Evolutionary conservation across 257 asterid species (phyloP), one percentile per base, ranked within the genome.

Genomic region (Ajuga chamaepitys): DNA sequence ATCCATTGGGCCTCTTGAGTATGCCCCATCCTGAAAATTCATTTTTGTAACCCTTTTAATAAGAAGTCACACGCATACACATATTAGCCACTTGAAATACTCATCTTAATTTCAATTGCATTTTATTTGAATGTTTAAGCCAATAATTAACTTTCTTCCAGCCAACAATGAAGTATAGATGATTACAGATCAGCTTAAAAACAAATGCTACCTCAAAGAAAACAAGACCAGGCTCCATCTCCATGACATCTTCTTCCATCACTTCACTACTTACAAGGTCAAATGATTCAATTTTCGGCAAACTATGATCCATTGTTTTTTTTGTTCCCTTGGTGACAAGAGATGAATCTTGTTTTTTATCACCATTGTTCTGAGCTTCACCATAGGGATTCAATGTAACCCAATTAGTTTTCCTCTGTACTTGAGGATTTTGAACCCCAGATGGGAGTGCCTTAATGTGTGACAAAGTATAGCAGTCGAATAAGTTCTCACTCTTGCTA

Each of bases 221-320:
- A 42, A 94, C 88, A 75, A 94, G 99, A 75, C 97, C 99, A 47
- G 95, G 91, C 76, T 94, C 97, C 84, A 83, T 73, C 71, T 86
- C 95, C 96, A 94, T 90, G 66, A 83, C 70, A 81, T 90, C 99
- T 83, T 94, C 99, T 75, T 94, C 99, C 99, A 94, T 88, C 72
- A 88, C 81, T 70, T 94, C 95, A 77, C 95, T 86, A 51, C 59
- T 79, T 67, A 65, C 95, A 70, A 90, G 80, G 81, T 90, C 89
- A 45, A 84, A 94, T 21, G 95, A 79, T 66, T 90, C 96, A 45
- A 94, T 82, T 67, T 78, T 86, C 6, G 97, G 97, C 78, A 88
- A 71, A 66, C 40, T 44, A 59, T 38, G 63, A 63, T 61, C 83
- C 46, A 42, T 67, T 1, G 57, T 75, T 44, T 55, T 65, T 70